These are phyloP conservation scores for Ophiobolus disseminans DNA, from an alignment of 2,329 filamentous ascomycete species.

Conservation along the genomic window DNA sequence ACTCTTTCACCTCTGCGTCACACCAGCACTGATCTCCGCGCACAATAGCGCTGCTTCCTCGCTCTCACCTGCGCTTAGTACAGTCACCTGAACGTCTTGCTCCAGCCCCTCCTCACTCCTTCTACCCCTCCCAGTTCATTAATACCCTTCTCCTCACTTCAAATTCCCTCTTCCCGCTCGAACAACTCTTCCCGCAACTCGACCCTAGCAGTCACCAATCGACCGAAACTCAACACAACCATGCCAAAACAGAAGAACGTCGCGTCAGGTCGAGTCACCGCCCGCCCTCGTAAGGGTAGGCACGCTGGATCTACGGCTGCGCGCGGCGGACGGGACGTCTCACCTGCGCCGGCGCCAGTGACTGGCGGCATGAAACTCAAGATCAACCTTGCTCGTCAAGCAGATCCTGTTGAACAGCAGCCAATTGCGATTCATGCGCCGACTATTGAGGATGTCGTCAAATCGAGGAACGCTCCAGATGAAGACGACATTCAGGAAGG, in stretches of 20 bases:
- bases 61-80: neutral
- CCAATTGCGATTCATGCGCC: neutral
- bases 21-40: too few relatives aligned
- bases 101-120: too few relatives aligned
- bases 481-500: neutral
- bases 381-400: neutral
- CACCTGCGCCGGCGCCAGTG: neutral
- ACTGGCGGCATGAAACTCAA: neutral
- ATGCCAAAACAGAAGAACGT: neutral
- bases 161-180: too few relatives aligned
- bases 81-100: neutral
- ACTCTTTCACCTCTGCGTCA: too few relatives aligned
- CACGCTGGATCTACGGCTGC: too few relatives aligned
- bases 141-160: too few relatives aligned
- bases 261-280: neutral
- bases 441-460: neutral
- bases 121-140: too few relatives aligned
- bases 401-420: neutral
- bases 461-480: too few relatives aligned
- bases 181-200: too few relatives aligned
- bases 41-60: slow-evolving; percentile 3
- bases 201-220: too few relatives aligned
- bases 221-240: neutral
- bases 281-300: too few relatives aligned
- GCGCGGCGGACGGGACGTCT: too few relatives aligned